Conservation (phyloP, 345 rosid species). For the Boechera divaricarpa region DNA sequence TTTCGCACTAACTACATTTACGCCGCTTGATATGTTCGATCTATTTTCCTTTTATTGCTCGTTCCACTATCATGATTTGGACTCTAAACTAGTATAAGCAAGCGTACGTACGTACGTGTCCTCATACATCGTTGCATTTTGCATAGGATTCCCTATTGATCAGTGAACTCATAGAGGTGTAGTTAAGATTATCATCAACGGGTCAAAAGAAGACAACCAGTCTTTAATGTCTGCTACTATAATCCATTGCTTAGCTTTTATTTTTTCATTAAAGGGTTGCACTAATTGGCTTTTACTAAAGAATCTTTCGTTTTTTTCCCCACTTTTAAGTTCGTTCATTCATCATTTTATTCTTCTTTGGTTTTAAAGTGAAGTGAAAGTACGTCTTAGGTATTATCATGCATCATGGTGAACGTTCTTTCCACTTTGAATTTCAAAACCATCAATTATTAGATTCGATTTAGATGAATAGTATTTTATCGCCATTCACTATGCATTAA, state of each 20-base stretch:
- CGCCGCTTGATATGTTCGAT: not conserved
- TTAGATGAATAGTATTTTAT: not conserved
- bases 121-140: constrained; percentile 11
- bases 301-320: constrained; percentile 60
- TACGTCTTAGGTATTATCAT: constrained; percentile 48
- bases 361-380: constrained; percentile 68
- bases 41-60: not conserved
- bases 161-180: constrained; percentile 33
- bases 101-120: constrained; percentile 7
- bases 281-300: constrained; percentile 69
- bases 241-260: constrained; percentile 57
- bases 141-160: constrained; percentile 40
- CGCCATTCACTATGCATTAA: not conserved
- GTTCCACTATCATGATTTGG: not conserved
- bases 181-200: constrained; percentile 46
- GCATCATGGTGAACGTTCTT: constrained; percentile 29
- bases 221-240: constrained; percentile 82
- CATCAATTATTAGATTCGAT: constrained; percentile 32
- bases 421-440: constrained; percentile 32
- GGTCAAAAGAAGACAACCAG: constrained; percentile 68
- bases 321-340: constrained; percentile 58
- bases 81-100: not conserved
- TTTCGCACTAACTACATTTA: not conserved
- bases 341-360: constrained; percentile 68
- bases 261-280: constrained; percentile 42